These are phyloP conservation scores for Pulchroboletus neoregius DNA, from an alignment of 1,284 basidiomycete genomes.

Conservation along the genomic window DNA sequence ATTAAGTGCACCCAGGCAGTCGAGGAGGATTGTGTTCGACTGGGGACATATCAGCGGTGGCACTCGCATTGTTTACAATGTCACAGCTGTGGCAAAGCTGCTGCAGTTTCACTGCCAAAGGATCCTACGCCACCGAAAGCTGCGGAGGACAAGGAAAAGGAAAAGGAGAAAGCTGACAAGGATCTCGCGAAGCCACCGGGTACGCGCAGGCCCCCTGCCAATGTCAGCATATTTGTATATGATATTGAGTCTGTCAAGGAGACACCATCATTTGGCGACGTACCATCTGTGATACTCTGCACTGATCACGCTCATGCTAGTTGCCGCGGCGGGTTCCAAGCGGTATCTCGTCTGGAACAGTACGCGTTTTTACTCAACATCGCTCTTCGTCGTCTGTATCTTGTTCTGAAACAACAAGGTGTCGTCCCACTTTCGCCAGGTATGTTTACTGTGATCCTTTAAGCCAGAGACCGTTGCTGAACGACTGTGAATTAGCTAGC, in stretches of 20 bases:
- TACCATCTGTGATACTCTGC: conserved; percentile 72
- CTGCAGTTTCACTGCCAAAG: conserved; percentile 58
- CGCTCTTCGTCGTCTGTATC: conserved; percentile 87
- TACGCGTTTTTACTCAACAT: conserved; percentile 98
- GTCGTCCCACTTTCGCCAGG: conserved; percentile 79
- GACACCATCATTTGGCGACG: conserved; percentile 61
- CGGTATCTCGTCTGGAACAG: conserved; percentile 93
- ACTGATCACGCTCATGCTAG: conserved; percentile 66
- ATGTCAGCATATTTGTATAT: conserved; percentile 73
- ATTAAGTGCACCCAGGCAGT: conserved; percentile 86
- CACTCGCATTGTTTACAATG: conserved; percentile 92
- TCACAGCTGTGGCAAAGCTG: conserved; percentile 71
- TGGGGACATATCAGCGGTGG: conserved; percentile 95
- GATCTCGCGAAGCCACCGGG: conserved; percentile 57
- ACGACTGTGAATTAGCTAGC: conserved; percentile 32
- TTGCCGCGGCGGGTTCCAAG: conserved; percentile 78
- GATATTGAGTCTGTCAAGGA: conserved; percentile 64
- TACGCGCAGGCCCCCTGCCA: conserved; percentile 69
- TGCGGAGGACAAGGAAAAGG: conserved; percentile 41
- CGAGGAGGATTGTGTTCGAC: conserved; percentile 93
- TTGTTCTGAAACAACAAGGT: conserved; percentile 88
- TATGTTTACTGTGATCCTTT: conserved; percentile 36
- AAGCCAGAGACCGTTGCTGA: conserved; percentile 10
- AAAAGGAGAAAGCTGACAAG: conserved; percentile 38
- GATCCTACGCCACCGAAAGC: conserved; percentile 41